Evolutionary conservation across 257 asterid genomes (phyloP).

Genomic region (Phtheirospermum japonicum): DNA sequence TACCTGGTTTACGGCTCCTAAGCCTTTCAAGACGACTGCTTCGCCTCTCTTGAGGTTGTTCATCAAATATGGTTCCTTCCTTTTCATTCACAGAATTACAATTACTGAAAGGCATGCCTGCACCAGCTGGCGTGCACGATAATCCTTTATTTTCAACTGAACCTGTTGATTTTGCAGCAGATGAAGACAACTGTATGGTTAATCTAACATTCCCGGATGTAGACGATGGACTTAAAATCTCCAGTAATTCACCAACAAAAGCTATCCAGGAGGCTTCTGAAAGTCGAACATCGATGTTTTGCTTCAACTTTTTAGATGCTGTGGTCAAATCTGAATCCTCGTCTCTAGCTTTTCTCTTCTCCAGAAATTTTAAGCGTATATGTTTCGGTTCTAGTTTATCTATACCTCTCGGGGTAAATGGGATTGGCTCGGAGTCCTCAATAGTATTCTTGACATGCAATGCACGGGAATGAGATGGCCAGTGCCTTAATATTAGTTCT

Average conservation of each 20-base stretch:
- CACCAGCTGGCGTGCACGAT: constrained; percentile 36
- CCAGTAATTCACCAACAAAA: constrained; percentile 61
- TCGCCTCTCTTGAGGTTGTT: constrained; percentile 98
- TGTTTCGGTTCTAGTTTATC: constrained; percentile 91
- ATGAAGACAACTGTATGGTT: constrained; percentile 49
- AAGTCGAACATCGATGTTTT: constrained; percentile 58
- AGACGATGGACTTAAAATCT: constrained; percentile 42
- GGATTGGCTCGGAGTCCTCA: constrained; percentile 70
- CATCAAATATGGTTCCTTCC: constrained; percentile 56
- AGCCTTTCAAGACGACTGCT: constrained; percentile 94
- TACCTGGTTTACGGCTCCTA: constrained; percentile 90
- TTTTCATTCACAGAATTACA: constrained; percentile 49
- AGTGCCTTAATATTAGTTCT: constrained; percentile 73
- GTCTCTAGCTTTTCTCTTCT: constrained; percentile 67
- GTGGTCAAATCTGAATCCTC: constrained; percentile 43
- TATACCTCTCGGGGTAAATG: constrained; percentile 86
- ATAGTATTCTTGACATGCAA: constrained; percentile 82
- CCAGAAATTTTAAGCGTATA: constrained; percentile 66
- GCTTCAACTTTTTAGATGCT: constrained; percentile 58
- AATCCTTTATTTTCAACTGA: constrained; percentile 43
- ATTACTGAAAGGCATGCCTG: constrained; percentile 35
- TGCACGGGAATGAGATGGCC: constrained; percentile 99
- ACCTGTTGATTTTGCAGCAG: constrained; percentile 40
- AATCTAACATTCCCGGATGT: constrained; percentile 52
- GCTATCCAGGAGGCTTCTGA: constrained; percentile 79